Evolutionary conservation across 1,139 yeast genomes (phyloP), one percentile per base, ranked within the genome.

Genomic region (Yamadazyma dendronema): DNA sequence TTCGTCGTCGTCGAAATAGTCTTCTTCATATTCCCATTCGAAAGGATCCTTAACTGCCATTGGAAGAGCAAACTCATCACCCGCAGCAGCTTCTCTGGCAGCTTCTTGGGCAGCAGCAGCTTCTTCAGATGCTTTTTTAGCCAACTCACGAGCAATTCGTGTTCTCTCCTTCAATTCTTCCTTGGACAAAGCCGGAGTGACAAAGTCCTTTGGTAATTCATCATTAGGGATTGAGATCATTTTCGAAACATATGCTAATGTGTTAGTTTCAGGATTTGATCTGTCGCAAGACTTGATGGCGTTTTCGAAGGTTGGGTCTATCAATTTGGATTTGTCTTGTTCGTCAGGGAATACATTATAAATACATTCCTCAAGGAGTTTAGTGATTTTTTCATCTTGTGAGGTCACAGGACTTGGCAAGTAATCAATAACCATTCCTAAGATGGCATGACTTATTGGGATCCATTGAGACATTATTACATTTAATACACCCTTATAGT

Each of bases 381-480:
- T 74, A 11, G 82, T 83, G 44, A 87, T 75, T 49, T 97, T 77
- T 31, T 72, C 78, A 15, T 60, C 61, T 57, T 94, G 99, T 0
- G 97, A 86, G 1, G 59, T 67, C 3, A 72, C 52, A 1, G 98
- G 98, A 11, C 95, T 84, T 0, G 97, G 97, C 35, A 94, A 61
- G 44, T 78, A 78, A 41, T 88, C 95, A 30, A 90, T 84, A 3
- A 92, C 96, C 3, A 95, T 80, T 9, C 94, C 74, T 27, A 92
- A 63, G 15, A 92, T 77, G 0, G 97, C 88, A 35, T 86, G 82
- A 27, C 97, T 84, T 8, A 94, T 77, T 0, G 99, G 97, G 17
- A 94, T 68, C 97, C 98, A 94, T 54, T 90, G 97, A 1, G 89
- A 78, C 79, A 90, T 80, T 9, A 94, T 77, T n/a, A 79, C 67